Evolutionary conservation across 176 grass and related monocot genomes (phyloP).

Genomic region (Hsuehochloa calcarea): DNA sequence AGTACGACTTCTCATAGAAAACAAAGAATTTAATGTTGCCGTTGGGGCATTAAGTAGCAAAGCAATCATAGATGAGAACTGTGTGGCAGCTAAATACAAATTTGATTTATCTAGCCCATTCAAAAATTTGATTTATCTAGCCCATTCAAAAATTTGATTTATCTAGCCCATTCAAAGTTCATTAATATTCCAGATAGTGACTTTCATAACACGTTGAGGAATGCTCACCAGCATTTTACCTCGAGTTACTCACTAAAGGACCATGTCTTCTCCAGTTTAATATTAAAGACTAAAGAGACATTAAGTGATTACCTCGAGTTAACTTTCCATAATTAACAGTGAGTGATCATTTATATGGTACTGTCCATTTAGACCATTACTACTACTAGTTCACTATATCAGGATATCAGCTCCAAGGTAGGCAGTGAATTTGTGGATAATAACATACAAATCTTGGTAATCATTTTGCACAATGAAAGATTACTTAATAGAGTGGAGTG

Average conservation of each 20-base stretch:
- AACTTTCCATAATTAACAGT: background rate
- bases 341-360: too few relatives aligned
- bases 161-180: background rate
- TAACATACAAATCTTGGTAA: too few relatives aligned
- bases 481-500: too few relatives aligned
- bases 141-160: slow-evolving; percentile 1
- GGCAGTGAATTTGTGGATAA: too few relatives aligned
- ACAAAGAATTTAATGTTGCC: background rate
- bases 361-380: background rate
- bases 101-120: too few relatives aligned
- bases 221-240: background rate
- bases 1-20: background rate
- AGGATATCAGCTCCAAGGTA: background rate
- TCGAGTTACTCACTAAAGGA: background rate
- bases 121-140: too few relatives aligned
- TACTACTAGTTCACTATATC: background rate
- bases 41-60: background rate
- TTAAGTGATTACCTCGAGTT: background rate
- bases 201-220: background rate
- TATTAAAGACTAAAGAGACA: background rate
- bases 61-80: background rate
- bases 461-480: too few relatives aligned
- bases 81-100: background rate
- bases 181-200: background rate
- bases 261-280: background rate